Conservation (phyloP, 2,329 filamentous ascomycete species). For the Aspergillus sergii region DNA sequence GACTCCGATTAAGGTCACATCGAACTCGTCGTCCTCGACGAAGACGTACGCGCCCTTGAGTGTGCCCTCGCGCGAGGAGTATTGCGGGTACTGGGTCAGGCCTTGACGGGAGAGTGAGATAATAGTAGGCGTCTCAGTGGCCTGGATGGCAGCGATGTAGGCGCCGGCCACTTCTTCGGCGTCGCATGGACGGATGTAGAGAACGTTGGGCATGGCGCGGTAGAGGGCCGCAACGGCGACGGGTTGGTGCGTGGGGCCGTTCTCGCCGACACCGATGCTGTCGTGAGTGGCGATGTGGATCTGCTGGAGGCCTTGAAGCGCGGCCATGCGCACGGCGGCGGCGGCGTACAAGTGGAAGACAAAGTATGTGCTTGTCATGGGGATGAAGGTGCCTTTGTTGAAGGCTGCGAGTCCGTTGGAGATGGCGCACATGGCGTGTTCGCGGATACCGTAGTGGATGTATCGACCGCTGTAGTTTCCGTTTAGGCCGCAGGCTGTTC, state of each 20-base stretch:
- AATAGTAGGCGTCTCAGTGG: background rate
- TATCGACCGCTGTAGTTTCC: conserved; percentile 15
- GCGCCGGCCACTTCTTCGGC: conserved; percentile 15
- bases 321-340: conserved; percentile 12
- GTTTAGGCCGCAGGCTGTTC: conserved; percentile 10
- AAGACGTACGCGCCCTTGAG: too few relatives aligned
- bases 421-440: conserved; percentile 18
- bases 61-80: too few relatives aligned
- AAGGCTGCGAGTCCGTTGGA: conserved; percentile 21
- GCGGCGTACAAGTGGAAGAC: conserved; percentile 18
- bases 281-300: too few relatives aligned
- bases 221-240: too few relatives aligned
- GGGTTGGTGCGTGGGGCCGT: too few relatives aligned
- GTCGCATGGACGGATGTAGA: conserved; percentile 14
- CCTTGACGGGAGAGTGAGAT: too few relatives aligned
- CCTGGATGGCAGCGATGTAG: conserved; percentile 12
- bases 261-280: too few relatives aligned
- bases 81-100: too few relatives aligned
- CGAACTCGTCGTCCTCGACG: too few relatives aligned
- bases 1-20: too few relatives aligned
- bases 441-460: conserved; percentile 16
- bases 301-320: too few relatives aligned
- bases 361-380: conserved; percentile 15
- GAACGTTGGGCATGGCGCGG: conserved; percentile 5
- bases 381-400: conserved; percentile 17